Conservation (phyloP, 148 eudicot species). For the Bassia scoparia region DNA sequence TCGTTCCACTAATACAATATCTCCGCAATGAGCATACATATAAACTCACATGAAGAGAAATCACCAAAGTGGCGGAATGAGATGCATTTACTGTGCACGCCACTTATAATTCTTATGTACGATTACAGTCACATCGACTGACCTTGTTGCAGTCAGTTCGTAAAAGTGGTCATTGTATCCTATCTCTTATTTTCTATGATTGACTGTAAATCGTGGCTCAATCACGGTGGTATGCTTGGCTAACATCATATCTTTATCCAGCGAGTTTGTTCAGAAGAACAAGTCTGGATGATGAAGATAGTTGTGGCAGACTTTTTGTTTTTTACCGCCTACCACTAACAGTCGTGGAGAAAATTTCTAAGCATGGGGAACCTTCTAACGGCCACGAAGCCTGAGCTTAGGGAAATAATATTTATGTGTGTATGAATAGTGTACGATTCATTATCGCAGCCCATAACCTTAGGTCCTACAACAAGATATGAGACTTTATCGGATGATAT, state of each 20-base stretch:
- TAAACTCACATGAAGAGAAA: not conserved
- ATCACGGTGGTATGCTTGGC: not conserved
- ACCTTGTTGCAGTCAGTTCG: not conserved
- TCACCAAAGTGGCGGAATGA: not conserved
- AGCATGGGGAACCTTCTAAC: slow-evolving; percentile 94
- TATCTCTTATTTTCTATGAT: not conserved
- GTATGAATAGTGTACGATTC: slow-evolving; percentile 51
- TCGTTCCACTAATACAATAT: too few relatives aligned
- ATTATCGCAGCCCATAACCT: slow-evolving; percentile 49
- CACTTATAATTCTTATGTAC: not conserved
- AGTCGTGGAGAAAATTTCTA: slow-evolving; percentile 88
- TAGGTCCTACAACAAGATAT: slow-evolving; percentile 40
- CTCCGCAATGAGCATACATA: not conserved
- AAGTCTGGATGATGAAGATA: slow-evolving; percentile 49
- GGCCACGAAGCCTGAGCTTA: slow-evolving; percentile 78
- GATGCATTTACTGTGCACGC: not conserved
- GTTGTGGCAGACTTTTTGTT: slow-evolving; percentile 57
- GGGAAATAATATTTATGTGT: slow-evolving; percentile 74
- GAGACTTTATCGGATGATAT: slow-evolving; percentile 84
- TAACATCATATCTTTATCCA: slow-evolving; percentile 13
- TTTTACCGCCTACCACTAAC: slow-evolving; percentile 73
- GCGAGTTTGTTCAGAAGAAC: slow-evolving; percentile 50
- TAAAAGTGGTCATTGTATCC: not conserved
- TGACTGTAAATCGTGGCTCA: not conserved
- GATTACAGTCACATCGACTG: not conserved